Percentiles rank a stretch among this genome's conserved stretches.
These are phyloP conservation scores for Larix kaempferi DNA, from an alignment of 75 land plant genomes.

Conservation along the genomic window DNA sequence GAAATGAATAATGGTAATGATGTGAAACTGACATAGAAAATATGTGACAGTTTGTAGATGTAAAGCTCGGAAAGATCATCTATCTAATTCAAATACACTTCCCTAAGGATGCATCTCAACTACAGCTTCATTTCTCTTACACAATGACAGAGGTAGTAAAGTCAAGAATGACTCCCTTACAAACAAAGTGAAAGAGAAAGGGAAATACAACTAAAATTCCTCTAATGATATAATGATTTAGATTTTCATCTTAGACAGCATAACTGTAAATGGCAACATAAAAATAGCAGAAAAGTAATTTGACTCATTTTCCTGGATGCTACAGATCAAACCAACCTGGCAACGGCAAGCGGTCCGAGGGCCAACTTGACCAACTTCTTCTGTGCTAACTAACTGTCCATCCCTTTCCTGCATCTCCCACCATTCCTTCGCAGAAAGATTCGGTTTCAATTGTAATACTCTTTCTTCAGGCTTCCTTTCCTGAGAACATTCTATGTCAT, in stretches of 20 bases:
- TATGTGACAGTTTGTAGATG: no score
- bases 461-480: slow-evolving; percentile 15
- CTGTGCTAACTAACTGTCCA: slow-evolving; percentile 34
- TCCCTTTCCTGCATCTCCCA: slow-evolving; percentile 83
- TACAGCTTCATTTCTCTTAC: not conserved
- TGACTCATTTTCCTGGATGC: not conserved
- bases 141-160: not conserved
- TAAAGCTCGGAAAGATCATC: no score
- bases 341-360: slow-evolving; percentile 70
- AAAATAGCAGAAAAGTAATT: not conserved
- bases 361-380: slow-evolving; percentile 74
- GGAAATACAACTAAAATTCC: not conserved
- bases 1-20: no score
- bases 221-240: not conserved
- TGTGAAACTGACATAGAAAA: no score
- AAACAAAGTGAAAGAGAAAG: not conserved
- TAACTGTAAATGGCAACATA: not conserved
- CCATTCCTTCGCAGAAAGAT: slow-evolving; percentile 51
- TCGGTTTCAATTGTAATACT: not conserved
- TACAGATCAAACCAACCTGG: slow-evolving; percentile 47
- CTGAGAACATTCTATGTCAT: slow-evolving; percentile 11
- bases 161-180: not conserved
- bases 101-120: not conserved
- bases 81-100: not conserved
- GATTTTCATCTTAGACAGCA: not conserved